Evolutionary conservation across 768 basidiomycete species (phyloP), one percentile per base, ranked within the genome.

Genomic region (Mycena alexandri): DNA sequence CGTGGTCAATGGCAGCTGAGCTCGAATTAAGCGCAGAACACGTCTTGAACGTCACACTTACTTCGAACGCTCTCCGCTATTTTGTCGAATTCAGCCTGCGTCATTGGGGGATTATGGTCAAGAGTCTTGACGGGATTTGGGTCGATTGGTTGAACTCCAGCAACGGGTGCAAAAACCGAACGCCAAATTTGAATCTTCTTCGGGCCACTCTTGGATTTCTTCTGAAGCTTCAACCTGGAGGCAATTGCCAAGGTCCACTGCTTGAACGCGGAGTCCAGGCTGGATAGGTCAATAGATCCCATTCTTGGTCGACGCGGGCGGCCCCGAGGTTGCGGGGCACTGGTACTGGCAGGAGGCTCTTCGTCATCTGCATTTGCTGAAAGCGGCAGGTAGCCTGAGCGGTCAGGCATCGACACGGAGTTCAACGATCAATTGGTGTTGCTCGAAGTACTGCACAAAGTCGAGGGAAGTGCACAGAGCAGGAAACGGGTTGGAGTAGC

Each of bases 211-310:
- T 83, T 82, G 71, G 86, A 88, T 83, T 89, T 91, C 75, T 90
- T 93, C 83, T 92, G 93, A 63, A 91, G 87, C 71, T 91, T 92
- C 57, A 95, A 88, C 78, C 92, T 93, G 79, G 93, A 90, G 1
- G 93, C 90, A 71, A 95, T 94, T 60, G 90, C 91, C 72, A 92
- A 89, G 14, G 93, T 95, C 93, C 93, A 95, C 90, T 92, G 85
- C 79, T 94, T 94, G 82, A 95, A 95, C 8, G 93, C 93, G 75
- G 84, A 87, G 75, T 95, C 93, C 63, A 95, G 76, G 74, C 93
- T 93, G 44, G 87, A 85, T 64, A 95, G 80, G 83, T 95, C 93
- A 74, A 95, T 92, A 73, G 86, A 67, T 17, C 22, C 66, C 65
- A 71, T 88, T 48, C 89, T 89, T 50, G 90, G 86, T 63, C 85